These are phyloP conservation scores for Ustilago curta DNA, from an alignment of 1,284 basidiomycete species.

Conservation along the genomic window DNA sequence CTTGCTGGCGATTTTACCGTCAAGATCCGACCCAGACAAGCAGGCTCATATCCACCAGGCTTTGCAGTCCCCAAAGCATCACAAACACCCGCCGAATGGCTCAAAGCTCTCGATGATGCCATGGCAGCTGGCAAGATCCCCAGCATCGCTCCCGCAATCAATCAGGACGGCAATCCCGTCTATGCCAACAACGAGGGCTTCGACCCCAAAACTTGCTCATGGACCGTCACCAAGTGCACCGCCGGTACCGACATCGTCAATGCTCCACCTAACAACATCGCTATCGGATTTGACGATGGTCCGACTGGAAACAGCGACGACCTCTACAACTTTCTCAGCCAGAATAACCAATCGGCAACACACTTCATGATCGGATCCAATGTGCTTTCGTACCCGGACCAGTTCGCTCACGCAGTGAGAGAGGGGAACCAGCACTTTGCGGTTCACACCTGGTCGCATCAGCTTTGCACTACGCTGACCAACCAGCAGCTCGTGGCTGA, in stretches of 20 bases:
- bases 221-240: conserved; percentile 72
- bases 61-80: conserved; percentile 25
- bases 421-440: conserved; percentile 74
- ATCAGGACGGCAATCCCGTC: conserved; percentile 27
- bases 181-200: conserved; percentile 47
- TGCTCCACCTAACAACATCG: conserved; percentile 68
- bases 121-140: conserved; percentile 56
- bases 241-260: conserved; percentile 78
- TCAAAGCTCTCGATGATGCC: conserved; percentile 45
- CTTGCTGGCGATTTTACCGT: conserved; percentile 44
- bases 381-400: conserved; percentile 80
- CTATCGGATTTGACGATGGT: conserved; percentile 77
- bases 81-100: conserved; percentile 52
- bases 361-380: conserved; percentile 95
- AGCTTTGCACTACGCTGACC: conserved; percentile 79
- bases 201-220: conserved; percentile 46
- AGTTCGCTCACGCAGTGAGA: conserved; percentile 82
- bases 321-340: conserved; percentile 76
- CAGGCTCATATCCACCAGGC: conserved; percentile 28
- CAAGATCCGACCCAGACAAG: conserved; percentile 39
- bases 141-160: conserved; percentile 35
- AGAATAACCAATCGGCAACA: conserved; percentile 79
- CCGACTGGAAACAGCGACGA: conserved; percentile 82
- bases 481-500: conserved; percentile 93
- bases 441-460: conserved; percentile 73